Conservation (phyloP, 73 alveolate species). For the Durusdinium trenchii region DNA sequence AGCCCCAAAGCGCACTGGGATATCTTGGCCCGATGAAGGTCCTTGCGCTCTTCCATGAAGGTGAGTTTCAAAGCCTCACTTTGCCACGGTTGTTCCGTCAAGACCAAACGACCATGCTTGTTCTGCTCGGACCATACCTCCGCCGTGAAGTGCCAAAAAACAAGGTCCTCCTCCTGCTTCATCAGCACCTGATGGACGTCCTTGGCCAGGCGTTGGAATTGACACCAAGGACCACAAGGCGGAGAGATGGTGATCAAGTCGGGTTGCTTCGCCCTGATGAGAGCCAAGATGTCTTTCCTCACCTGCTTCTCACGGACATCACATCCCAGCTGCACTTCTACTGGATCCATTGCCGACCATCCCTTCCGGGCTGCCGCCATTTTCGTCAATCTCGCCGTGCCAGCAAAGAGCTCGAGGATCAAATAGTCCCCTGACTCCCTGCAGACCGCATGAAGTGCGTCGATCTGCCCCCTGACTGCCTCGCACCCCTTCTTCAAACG, state of each 20-base stretch:
- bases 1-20: background rate
- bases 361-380: background rate
- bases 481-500: background rate
- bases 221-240: background rate
- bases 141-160: background rate
- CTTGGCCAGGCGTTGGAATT: background rate
- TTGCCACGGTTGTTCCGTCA: background rate
- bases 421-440: background rate
- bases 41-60: background rate
- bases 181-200: conserved; percentile 26
- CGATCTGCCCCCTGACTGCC: background rate
- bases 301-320: background rate
- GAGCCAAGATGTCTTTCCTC: background rate
- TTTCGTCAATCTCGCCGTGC: background rate
- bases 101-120: background rate
- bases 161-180: background rate
- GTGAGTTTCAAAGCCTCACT: background rate
- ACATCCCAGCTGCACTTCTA: background rate
- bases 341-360: background rate
- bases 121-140: background rate
- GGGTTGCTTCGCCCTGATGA: background rate
- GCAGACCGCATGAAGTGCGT: background rate
- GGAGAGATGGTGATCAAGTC: background rate
- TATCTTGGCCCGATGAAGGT: background rate
- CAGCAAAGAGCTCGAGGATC: conserved; percentile 18